Evolutionary conservation across 75 land plant genomes (phyloP).

Genomic region (Cupressus sempervirens): DNA sequence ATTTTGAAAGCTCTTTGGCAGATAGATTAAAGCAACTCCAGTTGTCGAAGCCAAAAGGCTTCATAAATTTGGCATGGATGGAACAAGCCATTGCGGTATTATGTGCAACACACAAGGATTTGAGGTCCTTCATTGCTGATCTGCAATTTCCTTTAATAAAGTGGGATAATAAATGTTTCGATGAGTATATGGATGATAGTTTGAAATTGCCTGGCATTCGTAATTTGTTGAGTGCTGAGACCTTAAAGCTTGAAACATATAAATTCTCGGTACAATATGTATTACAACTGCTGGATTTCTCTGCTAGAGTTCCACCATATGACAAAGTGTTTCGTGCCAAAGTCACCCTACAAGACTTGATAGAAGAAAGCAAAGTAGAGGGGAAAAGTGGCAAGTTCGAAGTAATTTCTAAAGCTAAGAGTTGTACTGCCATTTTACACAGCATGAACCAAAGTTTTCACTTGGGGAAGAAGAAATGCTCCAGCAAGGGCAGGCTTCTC

Average conservation of each 20-base stretch:
- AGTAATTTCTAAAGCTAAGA: slow-evolving; percentile 43
- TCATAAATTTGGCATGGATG: slow-evolving; percentile 64
- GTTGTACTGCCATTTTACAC: slow-evolving; percentile 33
- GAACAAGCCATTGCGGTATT: slow-evolving; percentile 40
- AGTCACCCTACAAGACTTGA: slow-evolving; percentile 18
- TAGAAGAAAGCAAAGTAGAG: background rate
- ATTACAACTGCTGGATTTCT: slow-evolving; percentile 36
- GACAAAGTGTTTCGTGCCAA: slow-evolving; percentile 17
- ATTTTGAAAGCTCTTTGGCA: slow-evolving; percentile 46
- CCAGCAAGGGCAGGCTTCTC: slow-evolving; percentile 51
- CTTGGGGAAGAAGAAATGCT: slow-evolving; percentile 37
- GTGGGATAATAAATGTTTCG: slow-evolving; percentile 80
- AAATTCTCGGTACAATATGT: slow-evolving; percentile 53
- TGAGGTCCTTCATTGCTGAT: slow-evolving; percentile 47
- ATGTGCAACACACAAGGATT: slow-evolving; percentile 37
- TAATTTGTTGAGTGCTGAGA: slow-evolving; percentile 54
- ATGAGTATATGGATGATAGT: slow-evolving; percentile 61
- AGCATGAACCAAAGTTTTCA: slow-evolving; percentile 26
- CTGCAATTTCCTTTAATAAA: slow-evolving; percentile 62
- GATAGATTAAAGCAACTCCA: slow-evolving; percentile 36
- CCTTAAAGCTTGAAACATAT: slow-evolving; percentile 37
- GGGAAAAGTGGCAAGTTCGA: background rate
- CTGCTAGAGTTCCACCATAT: slow-evolving; percentile 13
- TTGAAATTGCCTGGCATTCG: slow-evolving; percentile 70
- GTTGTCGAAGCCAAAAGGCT: slow-evolving; percentile 18